Evolutionary conservation across 768 basidiomycete species (phyloP), one percentile per base, ranked within the genome.

Genomic region (Clavaria fumosa): DNA sequence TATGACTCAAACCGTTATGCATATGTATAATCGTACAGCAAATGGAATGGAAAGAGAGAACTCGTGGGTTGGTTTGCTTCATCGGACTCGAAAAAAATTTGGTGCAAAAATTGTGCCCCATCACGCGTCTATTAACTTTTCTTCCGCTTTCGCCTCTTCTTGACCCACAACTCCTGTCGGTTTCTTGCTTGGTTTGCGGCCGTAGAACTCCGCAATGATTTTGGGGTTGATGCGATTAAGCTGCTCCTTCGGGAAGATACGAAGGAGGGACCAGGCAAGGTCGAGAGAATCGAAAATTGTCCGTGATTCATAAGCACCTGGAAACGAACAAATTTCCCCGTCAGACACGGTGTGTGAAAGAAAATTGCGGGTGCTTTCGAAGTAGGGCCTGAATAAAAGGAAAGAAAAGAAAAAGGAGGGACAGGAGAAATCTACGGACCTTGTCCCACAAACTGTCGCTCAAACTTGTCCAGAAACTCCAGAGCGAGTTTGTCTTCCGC

Each of bases 231-330:
- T 91, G 52, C 91, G 85, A 66, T 96, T 97, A 47, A 97, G 71
- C 59, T 89, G 85, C 62, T 96, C 93, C 60, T 91, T 90, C 43
- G 95, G 95, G 84, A 97, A 99, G 55, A 93, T 93, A 47, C 95
- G 81, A 47, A 99, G 69, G 37, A 99, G 61, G 17, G 81, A 80
- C 95, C 95, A 99, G 15, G 90, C 95, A 39, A 97, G 69, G 61
- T 99, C 95, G 31, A 99, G 72, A 35, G 89, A 91, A 50, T 99
- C 93, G 55, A 95, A 95, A 61, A 99, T 81, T 36, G 85, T 86
- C 42, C 95, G 77, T 34, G 90, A 79, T 61, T 97, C 95, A 59
- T 93, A 93, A 20, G 85, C 70, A 39, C 89, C 88, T 91, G 51
- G n/a, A n/a, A n/a, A n/a, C n/a, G n/a, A n/a, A n/a, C n/a, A n/a